These are phyloP conservation scores for Jacaranda mimosifolia DNA, from an alignment of 257 asterid species.

Conservation along the genomic window DNA sequence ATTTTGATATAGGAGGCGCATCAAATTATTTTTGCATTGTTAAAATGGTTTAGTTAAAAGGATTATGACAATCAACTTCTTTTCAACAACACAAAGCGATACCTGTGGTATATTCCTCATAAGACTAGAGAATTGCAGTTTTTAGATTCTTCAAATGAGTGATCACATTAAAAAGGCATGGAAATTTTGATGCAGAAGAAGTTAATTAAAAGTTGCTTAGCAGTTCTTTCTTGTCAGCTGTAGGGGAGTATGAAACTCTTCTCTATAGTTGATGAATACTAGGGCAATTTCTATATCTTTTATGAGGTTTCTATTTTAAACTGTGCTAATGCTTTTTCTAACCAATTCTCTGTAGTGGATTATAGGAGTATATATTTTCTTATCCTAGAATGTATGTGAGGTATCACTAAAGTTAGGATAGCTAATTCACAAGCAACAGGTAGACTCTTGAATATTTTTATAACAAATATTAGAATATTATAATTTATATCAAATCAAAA, in stretches of 20 bases:
- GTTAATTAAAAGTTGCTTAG: background rate
- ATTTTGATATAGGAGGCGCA: no score
- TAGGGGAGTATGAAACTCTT: background rate
- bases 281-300: background rate
- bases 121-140: no score
- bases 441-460: no score
- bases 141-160: background rate
- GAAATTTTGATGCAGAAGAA: background rate
- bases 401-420: background rate
- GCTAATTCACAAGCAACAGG: background rate
- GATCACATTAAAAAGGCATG: background rate
- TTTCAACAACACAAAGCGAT: no score
- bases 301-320: background rate
- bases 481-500: no score
- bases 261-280: background rate
- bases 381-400: background rate
- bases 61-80: no score
- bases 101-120: no score
- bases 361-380: background rate
- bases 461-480: no score
- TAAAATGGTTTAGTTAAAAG: no score
- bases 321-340: background rate
- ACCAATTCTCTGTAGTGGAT: background rate
- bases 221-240: constrained; percentile 18
- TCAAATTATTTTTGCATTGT: no score